phyloP scores from a whole-genome alignment of 2,329 filamentous ascomycete genomes.

The Aspergillus felis region DNA sequence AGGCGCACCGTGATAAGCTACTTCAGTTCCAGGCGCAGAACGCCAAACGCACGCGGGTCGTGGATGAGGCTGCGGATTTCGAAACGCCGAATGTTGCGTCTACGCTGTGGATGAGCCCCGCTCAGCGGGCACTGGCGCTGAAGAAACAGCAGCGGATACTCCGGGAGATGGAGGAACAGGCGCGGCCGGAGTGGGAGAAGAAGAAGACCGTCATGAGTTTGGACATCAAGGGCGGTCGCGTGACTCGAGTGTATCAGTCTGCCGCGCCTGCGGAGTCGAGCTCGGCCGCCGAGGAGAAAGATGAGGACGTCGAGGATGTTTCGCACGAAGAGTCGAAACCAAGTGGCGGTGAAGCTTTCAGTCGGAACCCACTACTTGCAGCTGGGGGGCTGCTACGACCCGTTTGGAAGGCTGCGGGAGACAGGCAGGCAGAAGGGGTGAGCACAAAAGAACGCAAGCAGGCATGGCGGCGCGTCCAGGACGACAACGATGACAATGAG shows the following conservation, averaged over 20 bases:
- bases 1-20: conserved; percentile 75
- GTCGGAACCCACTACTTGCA: conserved; percentile 42
- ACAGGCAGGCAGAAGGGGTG: conserved; percentile 17
- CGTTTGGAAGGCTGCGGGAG: conserved; percentile 40
- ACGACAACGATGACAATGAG: conserved; percentile 46
- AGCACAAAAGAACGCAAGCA: conserved; percentile 34
- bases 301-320: conserved; percentile 17
- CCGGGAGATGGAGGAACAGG: conserved; percentile 82
- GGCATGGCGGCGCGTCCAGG: conserved; percentile 46
- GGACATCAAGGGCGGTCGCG: conserved; percentile 72
- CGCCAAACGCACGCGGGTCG: conserved; percentile 74
- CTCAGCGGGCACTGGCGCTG: conserved; percentile 75
- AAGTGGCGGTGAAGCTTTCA: conserved; percentile 34
- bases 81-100: conserved; percentile 59
- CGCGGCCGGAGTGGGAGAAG: conserved; percentile 84
- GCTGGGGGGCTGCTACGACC: conserved; percentile 43
- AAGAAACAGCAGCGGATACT: conserved; percentile 82
- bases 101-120: conserved; percentile 79
- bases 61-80: conserved; percentile 78
- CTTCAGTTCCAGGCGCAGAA: conserved; percentile 83
- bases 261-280: conserved; percentile 28
- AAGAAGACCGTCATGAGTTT: conserved; percentile 78
- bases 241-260: conserved; percentile 54
- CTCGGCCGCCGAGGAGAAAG: conserved; percentile 13
- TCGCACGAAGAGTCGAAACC: conserved; percentile 14